A percentile compares a stretch with the other conserved stretches of the same genome.
phyloP scores from a whole-genome alignment of 345 rosid genomes.

The Syzygium aromaticum region DNA sequence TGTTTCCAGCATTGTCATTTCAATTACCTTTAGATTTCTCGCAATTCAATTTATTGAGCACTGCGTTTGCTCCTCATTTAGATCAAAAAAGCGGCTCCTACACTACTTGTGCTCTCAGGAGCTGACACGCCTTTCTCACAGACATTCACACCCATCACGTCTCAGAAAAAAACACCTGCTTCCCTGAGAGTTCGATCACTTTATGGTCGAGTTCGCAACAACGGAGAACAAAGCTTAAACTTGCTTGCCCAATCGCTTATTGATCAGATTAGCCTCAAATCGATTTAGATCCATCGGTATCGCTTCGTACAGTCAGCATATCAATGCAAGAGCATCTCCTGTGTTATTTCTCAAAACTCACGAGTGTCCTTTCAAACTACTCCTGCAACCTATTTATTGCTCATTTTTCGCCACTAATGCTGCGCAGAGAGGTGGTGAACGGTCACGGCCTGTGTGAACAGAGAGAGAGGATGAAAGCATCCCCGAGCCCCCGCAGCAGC shows the following conservation, averaged over 20 bases:
- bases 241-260: not conserved
- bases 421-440: not conserved
- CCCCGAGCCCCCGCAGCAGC: not conserved
- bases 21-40: no score
- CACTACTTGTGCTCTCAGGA: not conserved
- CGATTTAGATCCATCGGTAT: not conserved
- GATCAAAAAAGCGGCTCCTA: not conserved
- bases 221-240: not conserved
- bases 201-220: not conserved
- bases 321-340: not conserved
- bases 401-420: not conserved
- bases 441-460: not conserved
- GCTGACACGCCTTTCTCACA: not conserved
- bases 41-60: no score
- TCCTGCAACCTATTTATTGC: not conserved
- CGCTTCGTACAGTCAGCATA: not conserved
- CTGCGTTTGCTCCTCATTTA: no score
- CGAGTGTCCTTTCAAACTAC: not conserved
- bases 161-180: not conserved
- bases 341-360: not conserved
- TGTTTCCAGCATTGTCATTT: no score
- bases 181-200: not conserved
- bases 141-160: not conserved
- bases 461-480: not conserved
- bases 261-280: not conserved